A percentile compares a stretch with the other conserved stretches of the same genome.
These are phyloP conservation scores for Myochromella boudieri DNA, from an alignment of 768 basidiomycete species.

Conservation along the genomic window DNA sequence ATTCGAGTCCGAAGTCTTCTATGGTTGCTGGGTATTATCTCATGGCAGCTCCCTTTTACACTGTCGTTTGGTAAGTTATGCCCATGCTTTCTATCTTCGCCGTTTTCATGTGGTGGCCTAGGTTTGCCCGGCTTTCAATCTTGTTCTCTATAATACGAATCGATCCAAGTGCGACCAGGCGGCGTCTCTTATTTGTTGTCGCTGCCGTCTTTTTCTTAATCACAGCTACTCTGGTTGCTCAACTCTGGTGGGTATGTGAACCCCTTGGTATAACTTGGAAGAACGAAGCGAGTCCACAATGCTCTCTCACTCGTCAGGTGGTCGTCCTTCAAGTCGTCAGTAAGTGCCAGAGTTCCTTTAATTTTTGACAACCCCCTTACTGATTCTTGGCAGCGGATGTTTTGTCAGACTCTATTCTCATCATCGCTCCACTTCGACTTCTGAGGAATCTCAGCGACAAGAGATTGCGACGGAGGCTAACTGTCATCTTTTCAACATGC, in stretches of 20 bases:
- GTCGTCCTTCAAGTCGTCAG: slow-evolving; percentile 54
- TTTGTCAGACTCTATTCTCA: slow-evolving; percentile 44
- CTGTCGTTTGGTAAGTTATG: slow-evolving; percentile 33
- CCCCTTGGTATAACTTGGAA: slow-evolving; percentile 38
- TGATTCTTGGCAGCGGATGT: slow-evolving; percentile 18
- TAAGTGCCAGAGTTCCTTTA: slow-evolving; percentile 26
- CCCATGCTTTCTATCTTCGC: neutral
- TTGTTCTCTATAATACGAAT: slow-evolving; percentile 56
- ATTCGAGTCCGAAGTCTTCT: slow-evolving; percentile 14
- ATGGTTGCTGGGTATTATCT: slow-evolving; percentile 32
- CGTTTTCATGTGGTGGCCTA: slow-evolving; percentile 12
- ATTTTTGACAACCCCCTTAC: neutral
- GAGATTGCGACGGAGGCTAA: slow-evolving; percentile 37
- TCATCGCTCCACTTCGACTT: slow-evolving; percentile 43
- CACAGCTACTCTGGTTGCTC: slow-evolving; percentile 36
- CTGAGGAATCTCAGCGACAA: slow-evolving; percentile 41
- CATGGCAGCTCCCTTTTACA: slow-evolving; percentile 35
- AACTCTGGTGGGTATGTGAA: slow-evolving; percentile 46
- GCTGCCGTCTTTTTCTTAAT: slow-evolving; percentile 30
- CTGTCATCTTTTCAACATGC: slow-evolving; percentile 55
- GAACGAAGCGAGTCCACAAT: slow-evolving; percentile 31
- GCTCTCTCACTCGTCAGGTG: slow-evolving; percentile 43
- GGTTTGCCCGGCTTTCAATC: slow-evolving; percentile 51
- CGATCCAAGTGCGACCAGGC: slow-evolving; percentile 33
- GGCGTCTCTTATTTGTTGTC: slow-evolving; percentile 26